Base-by-base conservation (phyloP, 352 stramenopile genomes). In the Globisporangium splendens region DNA sequence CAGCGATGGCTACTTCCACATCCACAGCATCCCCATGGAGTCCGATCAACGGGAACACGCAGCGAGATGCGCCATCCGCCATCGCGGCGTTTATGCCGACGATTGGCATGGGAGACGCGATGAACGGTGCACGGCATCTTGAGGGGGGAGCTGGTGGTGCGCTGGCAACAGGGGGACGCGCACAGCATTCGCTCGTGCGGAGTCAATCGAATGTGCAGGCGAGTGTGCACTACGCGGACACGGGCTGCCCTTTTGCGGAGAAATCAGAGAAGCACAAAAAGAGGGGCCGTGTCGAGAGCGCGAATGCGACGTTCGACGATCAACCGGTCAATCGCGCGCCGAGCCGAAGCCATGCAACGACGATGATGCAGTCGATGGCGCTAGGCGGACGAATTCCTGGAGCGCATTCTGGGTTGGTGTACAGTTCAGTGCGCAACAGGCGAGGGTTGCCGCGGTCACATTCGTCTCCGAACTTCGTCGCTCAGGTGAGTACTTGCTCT, bases 281-380 rank as follows among this genome's bases (percentile, higher is more conserved):
- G 65, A 79, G 81, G 44, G 78, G 79, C 0, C 78, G 81, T 24
- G 79, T 91, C 5, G 81, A 91, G 49, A 91, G 81, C 60, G 77
- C 65, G 28, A 80, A 70, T 53, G 28, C 28, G 28, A 35, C 28
- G 28, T 73, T 54, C 20, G 58, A 77, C 49, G 75, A 85, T 46
- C 46, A 24, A 54, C 42, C 17, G 56, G 38, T 13, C 1, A 64
- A 28, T 44, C 67, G 50, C 50, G 54, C 41, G 53, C 50, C 51
- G 68, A 56, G 33, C 58, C 51, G 46, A 41, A 60, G 46, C 44
- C 46, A 61, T 35, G 52, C 58, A 8, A 54, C 42, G 28, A 59
- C 48, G 24, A 39, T 63, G 57, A 31, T 63, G 24, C 50, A 59
- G 35, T 53, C 39, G 18, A 57, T 43, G 8, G 47, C 46, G 21